Evolutionary conservation across 805 yeast species (phyloP).

Genomic region (Brettanomyces nanus): DNA sequence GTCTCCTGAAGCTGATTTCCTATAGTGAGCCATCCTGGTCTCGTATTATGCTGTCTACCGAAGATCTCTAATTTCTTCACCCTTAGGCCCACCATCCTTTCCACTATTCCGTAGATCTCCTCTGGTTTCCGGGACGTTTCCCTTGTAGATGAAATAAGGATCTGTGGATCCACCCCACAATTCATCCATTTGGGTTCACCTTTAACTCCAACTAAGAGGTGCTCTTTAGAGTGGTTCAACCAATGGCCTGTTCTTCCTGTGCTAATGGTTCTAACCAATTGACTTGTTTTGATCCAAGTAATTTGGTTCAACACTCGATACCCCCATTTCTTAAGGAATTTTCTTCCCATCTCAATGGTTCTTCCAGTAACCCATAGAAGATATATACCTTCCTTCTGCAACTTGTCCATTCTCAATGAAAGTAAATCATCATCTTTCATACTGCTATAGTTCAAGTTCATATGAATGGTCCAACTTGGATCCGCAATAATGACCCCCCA

Average conservation of each 20-base stretch:
- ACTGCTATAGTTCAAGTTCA: conserved; percentile 70
- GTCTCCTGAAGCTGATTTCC: conserved; percentile 71
- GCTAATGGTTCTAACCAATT: conserved; percentile 77
- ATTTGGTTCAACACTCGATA: conserved; percentile 70
- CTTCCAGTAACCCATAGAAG: conserved; percentile 94
- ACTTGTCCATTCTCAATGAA: conserved; percentile 51
- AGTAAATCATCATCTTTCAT: conserved; percentile 71
- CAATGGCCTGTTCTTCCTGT: conserved; percentile 97
- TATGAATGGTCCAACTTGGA: conserved; percentile 96
- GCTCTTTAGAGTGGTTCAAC: conserved; percentile 94
- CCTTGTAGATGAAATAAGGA: conserved; percentile 73
- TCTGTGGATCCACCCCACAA: conserved; percentile 59
- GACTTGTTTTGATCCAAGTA: conserved; percentile 88
- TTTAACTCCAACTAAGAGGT: conserved; percentile 74
- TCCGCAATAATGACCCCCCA: conserved; percentile 83
- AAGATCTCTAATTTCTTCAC: conserved; percentile 81
- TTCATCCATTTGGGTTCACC: conserved; percentile 73
- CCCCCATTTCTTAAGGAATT: conserved; percentile 75
- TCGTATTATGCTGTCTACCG: conserved; percentile 77
- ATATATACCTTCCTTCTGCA: conserved; percentile 80
- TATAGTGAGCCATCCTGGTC: conserved; percentile 86
- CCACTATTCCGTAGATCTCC: conserved; percentile 79
- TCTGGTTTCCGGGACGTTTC: conserved; percentile 91
- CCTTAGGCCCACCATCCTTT: conserved; percentile 69
- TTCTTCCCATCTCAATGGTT: conserved; percentile 81